Evolutionary conservation across 2,329 filamentous ascomycete genomes (phyloP), one percentile per base, ranked within the genome.

Genomic region (Ceratocystis smalleyi): DNA sequence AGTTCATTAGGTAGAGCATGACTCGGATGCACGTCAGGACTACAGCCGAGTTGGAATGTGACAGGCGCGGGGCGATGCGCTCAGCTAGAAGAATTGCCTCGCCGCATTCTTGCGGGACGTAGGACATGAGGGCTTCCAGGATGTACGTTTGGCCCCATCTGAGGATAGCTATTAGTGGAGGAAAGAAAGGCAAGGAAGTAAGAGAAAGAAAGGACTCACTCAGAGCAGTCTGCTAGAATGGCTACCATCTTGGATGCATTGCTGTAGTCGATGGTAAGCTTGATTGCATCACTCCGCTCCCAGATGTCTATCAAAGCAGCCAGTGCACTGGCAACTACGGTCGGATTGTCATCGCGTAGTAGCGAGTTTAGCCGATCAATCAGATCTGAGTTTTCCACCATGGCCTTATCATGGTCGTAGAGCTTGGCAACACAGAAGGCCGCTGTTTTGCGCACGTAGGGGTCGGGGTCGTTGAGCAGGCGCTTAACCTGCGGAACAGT

Each of bases 201-300:
- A 19, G 40, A 12, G 24, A 17, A 49, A 49, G 47, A 1, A 22
- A 22, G 5, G 22, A 49, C 47, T 19, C 47, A 49, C 47, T 99
- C 94, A 19, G 94, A 97, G 76, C 94, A 97, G 73, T 99, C 94
- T 1, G 94, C 87, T 27, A 99, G 76, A 67, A 99, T 97, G 54
- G 94, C 91, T 43, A 97, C 91, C 79, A 99, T 94, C 77, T 99
- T 99, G 62, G 92, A 97, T 30, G 94, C 94, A 75, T 95, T 99
- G 68, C 85, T 84, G 73, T 99, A 97, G 76, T 99, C 94, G 70
- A 99, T 96, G 2, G 94, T 97, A 68, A 99, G 84, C 73, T 96
- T 96, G 75, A 99, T 99, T 66, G 88, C 90, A 74, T 97, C 92
- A 73, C 91, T 97, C 66, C 92, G 83, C 74, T 97, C 94, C 94